Percentiles rank a stretch among this genome's conserved stretches.
These are phyloP conservation scores for Dendrobium catenatum DNA, from an alignment of 106 monocot species.

Conservation along the genomic window DNA sequence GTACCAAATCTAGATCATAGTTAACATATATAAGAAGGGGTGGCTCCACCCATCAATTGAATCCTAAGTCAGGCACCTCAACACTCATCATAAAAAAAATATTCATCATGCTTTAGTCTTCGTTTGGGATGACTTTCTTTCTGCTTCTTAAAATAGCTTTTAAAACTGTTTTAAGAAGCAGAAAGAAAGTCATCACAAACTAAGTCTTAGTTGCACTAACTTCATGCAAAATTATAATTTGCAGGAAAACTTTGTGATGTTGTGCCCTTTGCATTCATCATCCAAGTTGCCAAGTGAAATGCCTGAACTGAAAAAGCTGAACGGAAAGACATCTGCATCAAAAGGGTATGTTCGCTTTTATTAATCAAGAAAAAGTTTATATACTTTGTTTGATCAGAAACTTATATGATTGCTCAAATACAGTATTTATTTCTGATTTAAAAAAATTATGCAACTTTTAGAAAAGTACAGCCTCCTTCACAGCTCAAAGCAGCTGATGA, in stretches of 20 bases:
- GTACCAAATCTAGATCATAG: too few relatives aligned
- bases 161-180: too few relatives aligned
- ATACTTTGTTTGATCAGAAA: too few relatives aligned
- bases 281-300: conserved; percentile 49
- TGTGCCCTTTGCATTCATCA: conserved; percentile 76
- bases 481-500: conserved; percentile 5
- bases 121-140: too few relatives aligned
- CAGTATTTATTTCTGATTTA: background rate
- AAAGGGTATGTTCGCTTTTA: conserved; percentile 27
- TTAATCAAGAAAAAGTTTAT: background rate
- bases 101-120: background rate
- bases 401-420: background rate
- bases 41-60: too few relatives aligned
- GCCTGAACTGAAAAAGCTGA: conserved; percentile 22
- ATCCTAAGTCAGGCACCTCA: background rate
- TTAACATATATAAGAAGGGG: too few relatives aligned
- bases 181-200: too few relatives aligned
- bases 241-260: conserved; percentile 96
- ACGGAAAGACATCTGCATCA: conserved; percentile 18
- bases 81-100: background rate
- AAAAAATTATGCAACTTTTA: conserved; percentile 14
- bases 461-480: conserved; percentile 21
- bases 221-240: conserved; percentile 4
- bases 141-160: too few relatives aligned
- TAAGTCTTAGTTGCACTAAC: background rate